A percentile compares a stretch with the other conserved stretches of the same genome.
Evolutionary conservation across 2,329 filamentous ascomycete species (phyloP).

Genomic region (Trichophaea hybrida): DNA sequence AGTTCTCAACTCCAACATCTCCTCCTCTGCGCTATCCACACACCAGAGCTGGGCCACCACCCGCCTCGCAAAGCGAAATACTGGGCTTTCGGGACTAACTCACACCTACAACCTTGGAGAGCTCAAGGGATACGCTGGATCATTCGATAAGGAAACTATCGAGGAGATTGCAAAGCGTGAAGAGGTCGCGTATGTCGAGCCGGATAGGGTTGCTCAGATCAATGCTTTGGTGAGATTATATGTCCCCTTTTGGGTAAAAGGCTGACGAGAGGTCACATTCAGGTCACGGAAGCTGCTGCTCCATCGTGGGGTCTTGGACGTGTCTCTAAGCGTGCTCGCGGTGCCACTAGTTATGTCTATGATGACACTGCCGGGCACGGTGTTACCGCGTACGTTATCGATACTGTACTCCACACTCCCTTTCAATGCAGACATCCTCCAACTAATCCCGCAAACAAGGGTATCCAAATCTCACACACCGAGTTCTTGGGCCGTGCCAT

Average conservation of each 20-base stretch:
- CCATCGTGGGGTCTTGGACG: constrained; percentile 40
- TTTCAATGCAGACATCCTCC: not conserved
- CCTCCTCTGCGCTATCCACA: constrained; percentile 35
- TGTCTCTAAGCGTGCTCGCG: constrained; percentile 35
- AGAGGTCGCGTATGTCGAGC: constrained; percentile 51
- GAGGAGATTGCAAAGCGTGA: constrained; percentile 87
- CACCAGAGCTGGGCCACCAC: constrained; percentile 35
- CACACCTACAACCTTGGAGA: constrained; percentile 83
- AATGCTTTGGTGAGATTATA: constrained; percentile 31
- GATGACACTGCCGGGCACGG: constrained; percentile 28
- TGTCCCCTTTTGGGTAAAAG: not conserved
- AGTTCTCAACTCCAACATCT: constrained; percentile 45
- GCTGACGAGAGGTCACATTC: not conserved
- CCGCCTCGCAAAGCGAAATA: constrained; percentile 4
- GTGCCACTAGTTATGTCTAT: constrained; percentile 29
- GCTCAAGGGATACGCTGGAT: constrained; percentile 83
- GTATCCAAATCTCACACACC: constrained; percentile 24
- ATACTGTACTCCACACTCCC: constrained; percentile 26
- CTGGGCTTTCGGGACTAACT: constrained; percentile 43
- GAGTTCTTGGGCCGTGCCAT: constrained; percentile 31
- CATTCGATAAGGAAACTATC: constrained; percentile 86
- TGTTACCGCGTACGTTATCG: constrained; percentile 31
- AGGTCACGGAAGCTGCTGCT: constrained; percentile 38
- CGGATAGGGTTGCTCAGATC: constrained; percentile 38
- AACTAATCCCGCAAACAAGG: constrained; percentile 9